Evolutionary conservation across 2,329 filamentous ascomycete species (phyloP), one percentile per base, ranked within the genome.

Genomic region (Colletotrichum agaves): DNA sequence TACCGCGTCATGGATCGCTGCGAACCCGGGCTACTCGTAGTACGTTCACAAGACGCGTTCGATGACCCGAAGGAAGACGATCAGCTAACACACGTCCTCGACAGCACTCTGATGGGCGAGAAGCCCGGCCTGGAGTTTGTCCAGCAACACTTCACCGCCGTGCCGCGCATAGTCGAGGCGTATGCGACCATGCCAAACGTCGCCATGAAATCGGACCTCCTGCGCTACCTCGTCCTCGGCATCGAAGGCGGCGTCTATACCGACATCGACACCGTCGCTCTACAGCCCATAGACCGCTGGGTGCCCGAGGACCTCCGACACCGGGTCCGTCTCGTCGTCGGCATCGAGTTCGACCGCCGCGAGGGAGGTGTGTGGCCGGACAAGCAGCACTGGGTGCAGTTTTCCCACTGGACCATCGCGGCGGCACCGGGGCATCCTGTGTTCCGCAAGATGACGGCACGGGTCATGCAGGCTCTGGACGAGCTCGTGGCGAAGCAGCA

Each of bases 181-280:
- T 78, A 74, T 69, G 37, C 67, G 6, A 61, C 67, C 11, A 65
- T 76, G 52, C 67, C 65, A 19, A 75, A 75, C 61, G 73, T 73
- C 3, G 77, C 74, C 23, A 72, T 90, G 67, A 90, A 90, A 74
- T 88, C 88, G 63, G 87, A 90, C 77, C 87, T 91, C 72, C 88
- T 91, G 76, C 85, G 89, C 70, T 91, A 91, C 77, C 83, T 91
- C 71, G 87, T 91, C 67, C 83, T 95, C 68, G 87, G 94, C 61
- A 91, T 91, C 19, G 86, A 93, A 71, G 92, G 92, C 56, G 92
- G 92, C 31, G 90, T 95, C 70, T 93, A 93, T 72, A 84, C 82
- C 52, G 87, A 90, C 72, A 76, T 79, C 31, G 78, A 81, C 33
- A 78, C 80, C 2, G 75, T 80, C 10, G 78, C 78, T 1, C 65